These are phyloP conservation scores for Periconia digitata DNA, from an alignment of 2,329 filamentous ascomycete genomes.

Conservation along the genomic window DNA sequence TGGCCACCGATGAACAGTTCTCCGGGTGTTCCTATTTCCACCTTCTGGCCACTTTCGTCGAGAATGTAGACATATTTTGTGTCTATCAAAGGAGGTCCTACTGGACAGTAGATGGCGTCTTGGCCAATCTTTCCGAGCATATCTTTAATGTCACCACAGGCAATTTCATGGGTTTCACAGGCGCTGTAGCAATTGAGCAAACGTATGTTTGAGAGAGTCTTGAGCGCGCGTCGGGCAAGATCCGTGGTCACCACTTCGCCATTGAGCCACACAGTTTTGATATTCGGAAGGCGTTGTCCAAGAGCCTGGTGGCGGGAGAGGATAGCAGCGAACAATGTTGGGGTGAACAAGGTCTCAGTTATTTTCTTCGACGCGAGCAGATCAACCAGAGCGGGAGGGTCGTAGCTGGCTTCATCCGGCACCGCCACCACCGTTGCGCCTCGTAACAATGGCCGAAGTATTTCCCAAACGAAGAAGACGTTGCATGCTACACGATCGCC, in stretches of 20 bases:
- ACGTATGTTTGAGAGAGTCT: conserved; percentile 67
- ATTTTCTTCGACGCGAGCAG: conserved; percentile 66
- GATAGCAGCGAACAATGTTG: conserved; percentile 74
- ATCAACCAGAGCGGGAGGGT: conserved; percentile 72
- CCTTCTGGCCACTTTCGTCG: conserved; percentile 66
- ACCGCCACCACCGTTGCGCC: conserved; percentile 76
- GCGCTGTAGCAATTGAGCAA: conserved; percentile 81
- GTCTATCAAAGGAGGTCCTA: conserved; percentile 67
- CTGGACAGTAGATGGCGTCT: conserved; percentile 70
- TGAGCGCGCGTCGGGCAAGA: conserved; percentile 67
- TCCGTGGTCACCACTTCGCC: conserved; percentile 82
- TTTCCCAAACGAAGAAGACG: conserved; percentile 87
- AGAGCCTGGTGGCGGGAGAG: conserved; percentile 70
- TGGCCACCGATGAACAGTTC: conserved; percentile 77
- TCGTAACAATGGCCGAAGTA: conserved; percentile 72
- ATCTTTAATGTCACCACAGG: conserved; percentile 71
- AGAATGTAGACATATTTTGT: conserved; percentile 71
- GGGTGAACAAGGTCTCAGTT: conserved; percentile 83
- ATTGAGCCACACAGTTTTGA: conserved; percentile 77
- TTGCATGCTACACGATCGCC: conserved; percentile 84
- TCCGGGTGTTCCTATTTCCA: conserved; percentile 63
- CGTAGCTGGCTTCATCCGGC: conserved; percentile 76
- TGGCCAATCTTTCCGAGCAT: conserved; percentile 60
- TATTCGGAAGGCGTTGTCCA: conserved; percentile 62
- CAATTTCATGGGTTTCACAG: conserved; percentile 79